Base-by-base conservation (phyloP, 2,329 filamentous ascomycete genomes). In the Chaetomiaceae sp. region DNA sequence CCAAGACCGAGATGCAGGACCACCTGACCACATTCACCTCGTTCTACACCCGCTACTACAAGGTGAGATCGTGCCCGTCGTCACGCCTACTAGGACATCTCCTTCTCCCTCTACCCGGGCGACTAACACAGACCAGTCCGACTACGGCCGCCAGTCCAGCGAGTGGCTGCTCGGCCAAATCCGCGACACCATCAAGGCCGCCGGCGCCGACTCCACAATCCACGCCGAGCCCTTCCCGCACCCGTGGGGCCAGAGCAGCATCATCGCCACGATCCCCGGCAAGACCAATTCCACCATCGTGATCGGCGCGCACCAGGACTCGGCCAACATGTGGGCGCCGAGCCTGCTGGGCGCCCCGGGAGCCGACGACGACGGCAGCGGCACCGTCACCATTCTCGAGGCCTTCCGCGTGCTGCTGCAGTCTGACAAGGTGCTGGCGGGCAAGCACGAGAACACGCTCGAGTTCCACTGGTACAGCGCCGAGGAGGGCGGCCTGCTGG, bases 391-490 rank as follows among this genome's bases (percentile, higher is more conserved):
- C 9, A 97, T 95, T 56, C 79, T 97, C 43, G 91, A 98, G 68
- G 87, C 89, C 3, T 78, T 98, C 61, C 81, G 88, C 29, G 84
- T 87, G 35, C 75, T 97, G 7, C 75, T 96, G 46, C 76, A 78
- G 56, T 84, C 84, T n/a, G 68, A 83, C 51, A 77, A 82, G 42
- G 76, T 95, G 49, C 67, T 83, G 30, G 69, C 75, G 41, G 88
- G 88, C 53, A 79, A 87, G 54, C 83, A 82, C 4, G 68, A 79
- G 49, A 96, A 96, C 69, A 95, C 88, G 1, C 74, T 98, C 56
- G 91, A 97, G 70, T 97, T 97, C 66, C 90, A 96, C 68, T 95
- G 88, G 88, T 95, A 95, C 70, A 87, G 83, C 36, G 89, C 88
- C 10, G 89, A 95, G 65, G 89, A 95, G 66, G 88, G 84, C 41